Conservation (phyloP, 768 basidiomycete species). For the Tulasnella sp. region DNA sequence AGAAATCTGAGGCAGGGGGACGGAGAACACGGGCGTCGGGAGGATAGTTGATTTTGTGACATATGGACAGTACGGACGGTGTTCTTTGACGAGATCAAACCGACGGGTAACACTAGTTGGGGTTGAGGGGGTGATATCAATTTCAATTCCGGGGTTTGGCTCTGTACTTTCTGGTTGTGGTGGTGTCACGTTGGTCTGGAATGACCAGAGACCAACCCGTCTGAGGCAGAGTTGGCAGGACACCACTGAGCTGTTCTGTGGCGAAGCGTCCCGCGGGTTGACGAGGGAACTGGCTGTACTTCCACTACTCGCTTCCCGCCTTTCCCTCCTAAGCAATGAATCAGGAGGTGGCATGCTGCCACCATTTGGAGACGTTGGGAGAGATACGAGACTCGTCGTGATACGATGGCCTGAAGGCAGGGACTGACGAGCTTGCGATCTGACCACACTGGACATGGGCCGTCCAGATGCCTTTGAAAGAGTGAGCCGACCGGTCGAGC, state of each 20-base stretch:
- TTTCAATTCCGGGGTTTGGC: not conserved
- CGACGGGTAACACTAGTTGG: slow-evolving; percentile 30
- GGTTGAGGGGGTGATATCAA: slow-evolving; percentile 24
- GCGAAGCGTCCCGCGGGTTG: not conserved
- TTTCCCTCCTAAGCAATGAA: not conserved
- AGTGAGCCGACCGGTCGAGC: not conserved
- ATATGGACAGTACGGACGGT: slow-evolving; percentile 80
- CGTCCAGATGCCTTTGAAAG: slow-evolving; percentile 1
- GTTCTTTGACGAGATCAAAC: slow-evolving; percentile 69
- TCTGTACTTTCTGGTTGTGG: not conserved
- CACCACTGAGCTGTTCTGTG: slow-evolving; percentile 40
- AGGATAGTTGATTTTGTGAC: slow-evolving; percentile 28
- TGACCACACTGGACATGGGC: too few species aligned
- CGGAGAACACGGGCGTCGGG: slow-evolving; percentile 14
- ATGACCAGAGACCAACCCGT: slow-evolving; percentile 72
- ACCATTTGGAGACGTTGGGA: not conserved
- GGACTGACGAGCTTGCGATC: not conserved
- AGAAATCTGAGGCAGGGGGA: slow-evolving; percentile 13
- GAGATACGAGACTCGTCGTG: not conserved
- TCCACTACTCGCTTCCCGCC: slow-evolving; percentile 1
- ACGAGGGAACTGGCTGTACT: not conserved
- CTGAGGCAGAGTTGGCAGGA: slow-evolving; percentile 63
- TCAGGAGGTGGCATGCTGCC: not conserved
- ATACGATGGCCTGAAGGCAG: not conserved
- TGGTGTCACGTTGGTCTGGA: slow-evolving; percentile 21